Evolutionary conservation across 768 basidiomycete species (phyloP).

Genomic region (Naematelia encephala): DNA sequence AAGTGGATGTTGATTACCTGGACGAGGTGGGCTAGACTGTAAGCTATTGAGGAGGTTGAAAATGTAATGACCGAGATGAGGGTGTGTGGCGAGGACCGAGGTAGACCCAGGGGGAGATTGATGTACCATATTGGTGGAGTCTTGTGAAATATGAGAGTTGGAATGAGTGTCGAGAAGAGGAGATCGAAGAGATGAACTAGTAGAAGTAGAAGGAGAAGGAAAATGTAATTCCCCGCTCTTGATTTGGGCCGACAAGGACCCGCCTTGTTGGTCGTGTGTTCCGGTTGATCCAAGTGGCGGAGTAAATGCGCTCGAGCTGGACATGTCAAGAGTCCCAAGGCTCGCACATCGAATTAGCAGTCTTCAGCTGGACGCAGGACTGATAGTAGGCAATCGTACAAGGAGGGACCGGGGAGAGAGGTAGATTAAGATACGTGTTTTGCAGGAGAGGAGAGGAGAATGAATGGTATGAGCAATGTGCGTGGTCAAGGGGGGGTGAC

Average conservation of each 20-base stretch:
- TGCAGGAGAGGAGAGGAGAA: neutral
- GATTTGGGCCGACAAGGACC: neutral
- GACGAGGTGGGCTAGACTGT: constrained; percentile 20
- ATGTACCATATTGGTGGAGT: neutral
- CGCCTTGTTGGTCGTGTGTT: neutral
- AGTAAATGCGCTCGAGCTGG: neutral
- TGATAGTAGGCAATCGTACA: neutral
- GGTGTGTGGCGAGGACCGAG: constrained; percentile 26
- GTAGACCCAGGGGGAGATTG: constrained; percentile 8
- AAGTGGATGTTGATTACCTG: constrained; percentile 39
- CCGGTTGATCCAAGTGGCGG: neutral
- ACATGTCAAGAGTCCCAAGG: neutral
- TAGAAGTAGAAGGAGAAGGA: neutral
- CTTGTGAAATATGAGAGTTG: neutral
- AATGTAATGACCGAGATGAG: constrained; percentile 41
- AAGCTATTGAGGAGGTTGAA: constrained; percentile 30
- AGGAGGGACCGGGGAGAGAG: neutral
- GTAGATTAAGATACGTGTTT: neutral
- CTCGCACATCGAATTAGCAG: neutral
- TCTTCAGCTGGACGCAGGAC: too few species aligned
- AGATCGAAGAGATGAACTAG: neutral
- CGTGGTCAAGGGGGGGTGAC: neutral
- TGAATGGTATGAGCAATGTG: neutral
- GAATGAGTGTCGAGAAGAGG: neutral
- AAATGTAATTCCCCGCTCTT: neutral